Base-by-base conservation (phyloP, 164 flowering plant genomes). In the Aristolochia fimbriata region DNA sequence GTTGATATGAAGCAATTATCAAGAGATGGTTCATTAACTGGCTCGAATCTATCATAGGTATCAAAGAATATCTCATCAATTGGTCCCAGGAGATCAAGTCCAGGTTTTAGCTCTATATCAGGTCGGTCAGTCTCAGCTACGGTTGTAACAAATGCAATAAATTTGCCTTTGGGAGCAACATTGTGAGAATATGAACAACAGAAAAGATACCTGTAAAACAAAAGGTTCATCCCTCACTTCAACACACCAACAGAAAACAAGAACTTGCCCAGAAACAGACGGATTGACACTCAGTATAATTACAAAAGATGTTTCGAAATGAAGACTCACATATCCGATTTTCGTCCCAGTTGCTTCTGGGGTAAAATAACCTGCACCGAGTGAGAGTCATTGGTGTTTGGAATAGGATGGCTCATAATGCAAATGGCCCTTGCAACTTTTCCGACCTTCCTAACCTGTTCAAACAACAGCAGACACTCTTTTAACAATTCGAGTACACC, bases 81-180 rank as follows among this genome's bases (percentile, higher is more conserved):
- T 41, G 93, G 83, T 45, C 98, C 98, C 15, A 92, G 80, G 66
- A 92, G 93, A 60, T 87, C 93, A 59, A 92, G 76, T 61, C 96
- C 96, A 6, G 88, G 79, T 80, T 81, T 83, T 43, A 92, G 72
- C 74, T 92, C 98, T 23, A 54, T 48, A 75, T 85, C 74, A 15
- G 98, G 98, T 19, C 81, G 61, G 64, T 92, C 86, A 10, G 93
- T 89, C 77, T 92, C 98, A 6, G 96, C 98, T 66, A 89, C 98
- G 0, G 96, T 72, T 3, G 96, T 77, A 24, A 92, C 98, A 76
- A 92, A 92, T 23, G 96, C 98, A 71, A 92, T 89, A 69, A 77
- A 92, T 71, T 92, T 92, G 33, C 98, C 98, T 76, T 85, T 89
- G 15, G 96, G 93, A 51, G 96, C 98, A 73, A 92, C 96, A 71